Conservation (phyloP, 805 yeast genomes). For the Kuraishia borneana region DNA sequence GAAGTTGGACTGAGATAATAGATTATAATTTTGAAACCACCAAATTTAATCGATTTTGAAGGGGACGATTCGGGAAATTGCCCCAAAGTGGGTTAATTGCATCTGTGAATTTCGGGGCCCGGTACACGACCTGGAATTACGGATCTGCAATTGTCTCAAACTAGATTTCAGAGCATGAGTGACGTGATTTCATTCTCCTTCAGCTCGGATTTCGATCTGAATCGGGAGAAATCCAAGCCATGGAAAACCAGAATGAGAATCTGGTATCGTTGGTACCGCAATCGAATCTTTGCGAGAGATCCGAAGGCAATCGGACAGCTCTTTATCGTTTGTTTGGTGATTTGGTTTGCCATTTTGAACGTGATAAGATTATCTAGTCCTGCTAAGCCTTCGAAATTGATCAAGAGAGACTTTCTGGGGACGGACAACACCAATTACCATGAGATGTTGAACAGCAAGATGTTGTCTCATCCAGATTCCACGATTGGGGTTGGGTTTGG, state of each 20-base stretch:
- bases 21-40: too few relatives aligned
- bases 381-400: neutral
- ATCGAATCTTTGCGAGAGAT: neutral
- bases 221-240: neutral
- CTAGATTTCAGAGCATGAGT: neutral
- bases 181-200: slow-evolving; percentile 2
- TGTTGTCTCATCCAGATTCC: slow-evolving; percentile 12
- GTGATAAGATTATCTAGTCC: neutral
- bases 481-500: slow-evolving; percentile 9
- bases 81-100: too few relatives aligned
- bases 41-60: too few relatives aligned
- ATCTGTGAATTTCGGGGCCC: neutral
- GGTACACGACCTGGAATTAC: neutral
- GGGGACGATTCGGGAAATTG: too few relatives aligned
- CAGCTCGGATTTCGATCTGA: slow-evolving; percentile 1
- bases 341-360: neutral
- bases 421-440: slow-evolving; percentile 9
- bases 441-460: slow-evolving; percentile 11
- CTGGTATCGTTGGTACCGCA: neutral
- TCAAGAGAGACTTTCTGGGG: slow-evolving; percentile 10
- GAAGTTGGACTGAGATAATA: too few relatives aligned
- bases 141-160: neutral
- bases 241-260: neutral
- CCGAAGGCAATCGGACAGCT: neutral
- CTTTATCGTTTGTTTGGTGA: neutral